A percentile compares a stretch with the other conserved stretches of the same genome.
Evolutionary conservation across 371 early-diverging fungal genomes (phyloP).

Genomic region (Blakeslea trispora): DNA sequence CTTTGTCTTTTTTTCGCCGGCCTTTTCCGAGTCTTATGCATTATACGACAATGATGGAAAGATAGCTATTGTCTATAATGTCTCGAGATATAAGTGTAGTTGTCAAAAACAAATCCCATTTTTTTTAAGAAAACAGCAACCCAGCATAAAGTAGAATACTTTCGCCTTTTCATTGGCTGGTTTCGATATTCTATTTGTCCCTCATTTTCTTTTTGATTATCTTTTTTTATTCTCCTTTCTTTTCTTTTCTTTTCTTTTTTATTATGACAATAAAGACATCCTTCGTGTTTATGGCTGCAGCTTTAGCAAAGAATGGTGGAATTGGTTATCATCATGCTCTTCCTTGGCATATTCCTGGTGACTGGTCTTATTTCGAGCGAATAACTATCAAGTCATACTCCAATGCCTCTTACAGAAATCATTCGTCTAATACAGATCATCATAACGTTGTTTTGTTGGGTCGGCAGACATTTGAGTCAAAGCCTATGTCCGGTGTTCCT

Average conservation of each 20-base stretch:
- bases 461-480: conserved; percentile 85
- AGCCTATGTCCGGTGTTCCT: conserved; percentile 77
- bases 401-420: conserved; percentile 5
- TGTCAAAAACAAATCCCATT: no score
- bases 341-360: conserved; percentile 89
- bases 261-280: conserved; percentile 4
- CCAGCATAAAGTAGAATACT: no score
- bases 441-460: conserved; percentile 90
- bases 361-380: conserved; percentile 75
- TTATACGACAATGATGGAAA: no score
- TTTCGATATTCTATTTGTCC: no score
- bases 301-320: conserved; percentile 58
- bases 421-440: conserved; percentile 10
- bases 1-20: no score
- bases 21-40: no score
- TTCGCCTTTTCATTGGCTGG: no score
- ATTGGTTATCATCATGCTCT: conserved; percentile 75
- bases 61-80: no score
- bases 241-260: background rate
- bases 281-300: conserved; percentile 74
- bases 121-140: no score
- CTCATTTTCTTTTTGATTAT: no score
- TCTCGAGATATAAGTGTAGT: no score
- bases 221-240: background rate
- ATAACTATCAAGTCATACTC: conserved; percentile 60